A percentile compares a stretch with the other conserved stretches of the same genome.
Conservation (phyloP, 106 monocot genomes). For the Posidonia australis region DNA sequence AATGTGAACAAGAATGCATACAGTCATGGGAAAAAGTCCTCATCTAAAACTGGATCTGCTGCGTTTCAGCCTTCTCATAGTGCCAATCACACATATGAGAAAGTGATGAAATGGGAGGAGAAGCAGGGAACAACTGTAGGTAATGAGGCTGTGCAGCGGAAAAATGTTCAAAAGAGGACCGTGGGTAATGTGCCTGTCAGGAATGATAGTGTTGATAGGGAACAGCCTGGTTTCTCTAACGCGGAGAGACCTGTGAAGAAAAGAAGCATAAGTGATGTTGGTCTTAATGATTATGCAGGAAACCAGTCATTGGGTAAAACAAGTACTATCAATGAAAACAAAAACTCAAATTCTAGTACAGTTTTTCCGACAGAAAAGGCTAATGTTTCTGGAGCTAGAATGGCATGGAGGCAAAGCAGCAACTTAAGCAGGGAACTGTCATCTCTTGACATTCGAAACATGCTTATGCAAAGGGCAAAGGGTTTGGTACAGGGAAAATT, state of each 20-base stretch:
- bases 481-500: slow-evolving; percentile 9
- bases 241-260: slow-evolving; percentile 9
- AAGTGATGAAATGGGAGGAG: slow-evolving; percentile 1
- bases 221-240: background rate
- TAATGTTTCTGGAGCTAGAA: background rate
- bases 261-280: slow-evolving; percentile 4
- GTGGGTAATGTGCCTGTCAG: background rate
- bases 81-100: background rate
- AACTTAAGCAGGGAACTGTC: slow-evolving; percentile 9
- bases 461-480: slow-evolving; percentile 14
- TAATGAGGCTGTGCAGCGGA: background rate
- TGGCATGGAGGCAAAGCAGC: slow-evolving; percentile 1
- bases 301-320: background rate
- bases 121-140: background rate
- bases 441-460: slow-evolving; percentile 8
- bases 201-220: background rate
- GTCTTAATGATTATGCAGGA: background rate
- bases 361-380: background rate
- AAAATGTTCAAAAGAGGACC: background rate
- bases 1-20: background rate
- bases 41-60: background rate
- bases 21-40: slow-evolving; percentile 3
- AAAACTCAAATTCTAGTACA: background rate
- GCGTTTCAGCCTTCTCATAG: slow-evolving; percentile 3
- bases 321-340: background rate